Conservation (phyloP, 163 green algal species). For the Scenedesmus sp. region DNA sequence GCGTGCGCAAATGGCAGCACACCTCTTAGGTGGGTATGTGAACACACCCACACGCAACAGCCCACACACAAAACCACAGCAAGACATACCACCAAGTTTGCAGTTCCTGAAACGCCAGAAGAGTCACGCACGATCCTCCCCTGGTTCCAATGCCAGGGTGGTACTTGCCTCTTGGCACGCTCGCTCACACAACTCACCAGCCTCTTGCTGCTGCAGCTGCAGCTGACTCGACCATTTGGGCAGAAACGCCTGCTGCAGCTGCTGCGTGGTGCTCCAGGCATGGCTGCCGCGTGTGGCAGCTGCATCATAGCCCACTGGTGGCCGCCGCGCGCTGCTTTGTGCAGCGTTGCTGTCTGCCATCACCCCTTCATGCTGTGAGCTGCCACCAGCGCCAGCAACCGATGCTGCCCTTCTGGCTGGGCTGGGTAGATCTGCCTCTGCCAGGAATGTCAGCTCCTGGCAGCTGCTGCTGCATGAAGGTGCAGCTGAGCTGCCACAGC, state of each 20-base stretch:
- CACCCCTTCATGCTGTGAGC: not conserved
- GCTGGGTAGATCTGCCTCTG: not conserved
- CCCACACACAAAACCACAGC: not conserved
- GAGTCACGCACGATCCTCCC: not conserved
- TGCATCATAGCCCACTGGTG: not conserved
- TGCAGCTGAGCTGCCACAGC: slow-evolving; percentile 23
- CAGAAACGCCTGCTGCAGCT: not conserved
- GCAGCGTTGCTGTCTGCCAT: not conserved
- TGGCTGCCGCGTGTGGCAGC: not conserved
- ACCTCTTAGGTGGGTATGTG: no score
- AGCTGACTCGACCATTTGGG: not conserved
- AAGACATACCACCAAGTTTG: not conserved
- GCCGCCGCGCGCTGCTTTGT: not conserved
- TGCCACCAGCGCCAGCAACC: not conserved
- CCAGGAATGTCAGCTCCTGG: not conserved
- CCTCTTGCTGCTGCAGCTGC: not conserved
- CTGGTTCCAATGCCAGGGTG: no score
- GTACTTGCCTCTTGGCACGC: not conserved
- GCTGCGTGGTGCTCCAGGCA: not conserved
- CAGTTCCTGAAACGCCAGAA: not conserved
- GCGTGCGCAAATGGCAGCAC: not conserved
- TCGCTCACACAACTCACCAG: not conserved
- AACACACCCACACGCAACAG: not conserved
- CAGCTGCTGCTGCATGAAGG: slow-evolving; percentile 26
- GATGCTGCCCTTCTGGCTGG: not conserved